Evolutionary conservation across 306 rosid genomes (phyloP), one percentile per base, ranked within the genome.

Genomic region (Rosa persica): DNA sequence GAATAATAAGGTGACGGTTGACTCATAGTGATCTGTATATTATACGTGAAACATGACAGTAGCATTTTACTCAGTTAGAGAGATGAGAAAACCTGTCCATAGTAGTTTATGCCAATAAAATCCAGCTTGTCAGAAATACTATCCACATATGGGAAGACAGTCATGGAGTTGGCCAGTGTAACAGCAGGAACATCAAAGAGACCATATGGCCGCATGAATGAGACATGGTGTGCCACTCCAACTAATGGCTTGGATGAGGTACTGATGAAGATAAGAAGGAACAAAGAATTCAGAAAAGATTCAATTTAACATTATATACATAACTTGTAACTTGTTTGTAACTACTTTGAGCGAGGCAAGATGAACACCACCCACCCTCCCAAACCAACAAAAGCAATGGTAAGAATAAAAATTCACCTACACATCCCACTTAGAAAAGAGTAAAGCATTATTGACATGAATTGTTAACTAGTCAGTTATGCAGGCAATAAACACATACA

Each of bases 161-260:
- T 87, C 92, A 95, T 49, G 78, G 98, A 89, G 80, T 89, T 93
- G 16, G 94, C 97, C 87, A 91, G n/a, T 15, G 89, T 54, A 79
- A 91, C 97, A 73, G 93, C 88, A 84, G 97, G 90, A 72, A 88
- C 84, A 84, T 91, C 98, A 80, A 93, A 95, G 81, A 93, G 90
- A 76, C 98, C 98, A 71, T 86, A 86, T 46, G 99, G 98, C 52
- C 99, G 92, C 98, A 93, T 93, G 78, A 95, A 95, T 27, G 97
- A 95, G 82, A 90, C 98, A 76, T 95, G 90, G 91, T 93, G 98
- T 20, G 99, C 91, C 42, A 85, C 93, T 79, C 99, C 99, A 20
- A 93, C 96, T 44, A 76, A 67, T 80, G 91, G 76, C 46, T 88
- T 92, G 40, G 85, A 72, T 40, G 77, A 74, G 82, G 66, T 85